These are phyloP conservation scores for Scheffersomyces illinoinensis DNA, from an alignment of 1,139 yeast species.

Conservation along the genomic window DNA sequence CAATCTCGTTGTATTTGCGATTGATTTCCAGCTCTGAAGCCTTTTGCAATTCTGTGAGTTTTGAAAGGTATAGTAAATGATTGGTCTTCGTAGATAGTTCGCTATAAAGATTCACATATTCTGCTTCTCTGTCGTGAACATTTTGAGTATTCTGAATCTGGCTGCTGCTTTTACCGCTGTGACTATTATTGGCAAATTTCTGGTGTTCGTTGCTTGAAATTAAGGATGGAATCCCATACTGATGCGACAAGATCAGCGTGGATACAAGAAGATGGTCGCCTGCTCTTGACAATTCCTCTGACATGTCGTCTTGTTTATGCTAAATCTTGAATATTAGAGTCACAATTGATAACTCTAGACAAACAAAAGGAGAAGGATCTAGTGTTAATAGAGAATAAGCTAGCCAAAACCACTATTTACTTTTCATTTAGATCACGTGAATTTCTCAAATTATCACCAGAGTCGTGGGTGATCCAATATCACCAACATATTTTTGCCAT, in stretches of 20 bases:
- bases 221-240: slow-evolving; percentile 27
- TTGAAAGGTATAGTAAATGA: slow-evolving; percentile 30
- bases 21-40: slow-evolving; percentile 14
- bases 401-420: not conserved
- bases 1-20: slow-evolving; percentile 9
- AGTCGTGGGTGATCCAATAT: not conserved
- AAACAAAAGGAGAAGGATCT: not conserved
- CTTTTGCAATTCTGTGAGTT: slow-evolving; percentile 17
- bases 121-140: slow-evolving; percentile 17
- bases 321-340: not conserved
- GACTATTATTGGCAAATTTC: not conserved
- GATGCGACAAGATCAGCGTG: slow-evolving; percentile 26
- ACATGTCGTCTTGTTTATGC: slow-evolving; percentile 9
- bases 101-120: slow-evolving; percentile 22
- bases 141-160: not conserved
- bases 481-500: not conserved
- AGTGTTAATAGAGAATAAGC: no score
- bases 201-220: not conserved
- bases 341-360: not conserved
- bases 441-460: not conserved
- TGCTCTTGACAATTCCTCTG: slow-evolving; percentile 17
- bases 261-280: slow-evolving; percentile 21
- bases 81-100: slow-evolving; percentile 27
- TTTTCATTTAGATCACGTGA: not conserved
- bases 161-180: not conserved